A percentile compares a stretch with the other conserved stretches of the same genome.
Conservation (phyloP, 2,329 filamentous ascomycete genomes). For the Colletotrichum cereale region DNA sequence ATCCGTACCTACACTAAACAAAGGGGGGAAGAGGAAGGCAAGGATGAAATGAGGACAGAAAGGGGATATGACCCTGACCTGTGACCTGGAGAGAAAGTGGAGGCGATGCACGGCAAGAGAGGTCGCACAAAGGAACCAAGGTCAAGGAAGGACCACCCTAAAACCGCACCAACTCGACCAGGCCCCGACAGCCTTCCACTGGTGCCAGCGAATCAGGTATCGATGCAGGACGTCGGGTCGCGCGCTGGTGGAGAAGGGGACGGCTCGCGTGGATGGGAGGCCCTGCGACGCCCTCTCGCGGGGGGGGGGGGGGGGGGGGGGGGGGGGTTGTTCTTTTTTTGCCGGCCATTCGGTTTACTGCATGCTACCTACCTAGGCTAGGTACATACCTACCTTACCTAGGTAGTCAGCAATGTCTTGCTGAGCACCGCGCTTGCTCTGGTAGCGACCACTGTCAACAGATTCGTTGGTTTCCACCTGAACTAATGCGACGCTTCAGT, state of each 20-base stretch:
- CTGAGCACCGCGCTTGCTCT: not conserved
- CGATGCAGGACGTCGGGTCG: slow-evolving; percentile 13
- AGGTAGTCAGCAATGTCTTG: not conserved
- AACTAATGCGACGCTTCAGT: slow-evolving; percentile 3
- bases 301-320: too few species aligned
- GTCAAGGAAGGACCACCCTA: not conserved
- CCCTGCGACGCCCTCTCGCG: slow-evolving; percentile 2
- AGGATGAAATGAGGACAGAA: not conserved
- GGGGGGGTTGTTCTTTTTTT: too few species aligned
- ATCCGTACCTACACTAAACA: not conserved
- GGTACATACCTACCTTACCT: too few species aligned
- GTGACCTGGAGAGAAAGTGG: not conserved
- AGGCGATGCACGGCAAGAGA: not conserved
- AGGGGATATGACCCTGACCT: not conserved
- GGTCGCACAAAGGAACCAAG: not conserved
- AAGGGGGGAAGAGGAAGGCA: not conserved
- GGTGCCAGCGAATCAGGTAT: slow-evolving; percentile 17
- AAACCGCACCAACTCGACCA: not conserved
- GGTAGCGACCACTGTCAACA: slow-evolving; percentile 2
- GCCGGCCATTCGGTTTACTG: not conserved
- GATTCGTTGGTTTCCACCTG: slow-evolving; percentile 5
- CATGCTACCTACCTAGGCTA: too few species aligned
- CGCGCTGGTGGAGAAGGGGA: slow-evolving; percentile 14
- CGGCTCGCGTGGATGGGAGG: not conserved
- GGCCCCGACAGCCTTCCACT: not conserved